Conservation (phyloP, 305 asterid genomes). For the Withania somnifera region DNA sequence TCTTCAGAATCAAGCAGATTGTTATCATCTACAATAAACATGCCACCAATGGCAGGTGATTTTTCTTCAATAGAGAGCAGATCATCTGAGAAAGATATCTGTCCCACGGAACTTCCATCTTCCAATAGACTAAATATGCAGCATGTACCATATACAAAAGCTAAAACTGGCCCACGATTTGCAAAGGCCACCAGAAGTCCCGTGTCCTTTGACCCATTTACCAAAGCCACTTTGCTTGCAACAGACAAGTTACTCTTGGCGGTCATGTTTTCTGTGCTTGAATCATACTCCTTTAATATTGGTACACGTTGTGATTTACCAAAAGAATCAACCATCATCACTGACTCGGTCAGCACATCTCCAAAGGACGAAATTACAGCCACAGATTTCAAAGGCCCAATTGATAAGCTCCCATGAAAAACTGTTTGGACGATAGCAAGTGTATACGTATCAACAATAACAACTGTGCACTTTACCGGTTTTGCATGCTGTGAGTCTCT, state of each 20-base stretch:
- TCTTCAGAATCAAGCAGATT: slow-evolving; percentile 12
- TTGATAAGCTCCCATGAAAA: slow-evolving; percentile 61
- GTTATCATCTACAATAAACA: slow-evolving; percentile 41
- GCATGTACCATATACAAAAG: slow-evolving; percentile 52
- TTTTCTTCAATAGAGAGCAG: slow-evolving; percentile 48
- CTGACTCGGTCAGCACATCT: slow-evolving; percentile 52
- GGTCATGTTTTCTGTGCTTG: slow-evolving; percentile 28
- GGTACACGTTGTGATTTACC: slow-evolving; percentile 64
- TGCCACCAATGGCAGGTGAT: slow-evolving; percentile 48
- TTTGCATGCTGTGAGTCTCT: slow-evolving; percentile 26
- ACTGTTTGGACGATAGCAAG: slow-evolving; percentile 79
- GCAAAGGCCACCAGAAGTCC: slow-evolving; percentile 50
- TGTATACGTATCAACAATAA: slow-evolving; percentile 62
- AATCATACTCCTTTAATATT: slow-evolving; percentile 39
- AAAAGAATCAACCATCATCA: slow-evolving; percentile 65
- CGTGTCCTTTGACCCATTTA: slow-evolving; percentile 35
- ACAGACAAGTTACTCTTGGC: slow-evolving; percentile 25
- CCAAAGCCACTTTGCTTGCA: slow-evolving; percentile 40
- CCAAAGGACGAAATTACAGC: slow-evolving; percentile 37
- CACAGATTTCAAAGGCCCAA: slow-evolving; percentile 79
- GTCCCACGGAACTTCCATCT: slow-evolving; percentile 45
- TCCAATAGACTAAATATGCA: slow-evolving; percentile 65
- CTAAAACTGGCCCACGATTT: slow-evolving; percentile 43
- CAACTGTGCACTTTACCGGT: slow-evolving; percentile 50
- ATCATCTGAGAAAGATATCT: slow-evolving; percentile 48